Evolutionary conservation across 2,329 filamentous ascomycete species (phyloP).

Genomic region (Pseudophaeomoniella oleicola): DNA sequence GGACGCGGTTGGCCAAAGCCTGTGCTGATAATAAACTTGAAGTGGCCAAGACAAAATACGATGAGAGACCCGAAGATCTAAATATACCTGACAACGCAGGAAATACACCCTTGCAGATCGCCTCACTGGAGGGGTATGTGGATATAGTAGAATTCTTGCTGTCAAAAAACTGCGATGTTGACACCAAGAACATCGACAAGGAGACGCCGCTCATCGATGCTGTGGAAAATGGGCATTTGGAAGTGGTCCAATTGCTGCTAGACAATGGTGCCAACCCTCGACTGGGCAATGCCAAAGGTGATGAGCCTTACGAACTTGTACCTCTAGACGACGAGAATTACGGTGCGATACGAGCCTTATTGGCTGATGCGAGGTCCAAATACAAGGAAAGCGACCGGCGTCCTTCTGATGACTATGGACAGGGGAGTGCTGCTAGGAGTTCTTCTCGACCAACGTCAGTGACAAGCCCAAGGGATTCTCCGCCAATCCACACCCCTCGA

Average conservation of each 20-base stretch:
- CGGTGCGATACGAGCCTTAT: slow-evolving; percentile 58
- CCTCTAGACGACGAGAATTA: slow-evolving; percentile 60
- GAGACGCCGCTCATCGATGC: slow-evolving; percentile 93
- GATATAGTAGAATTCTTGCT: slow-evolving; percentile 81
- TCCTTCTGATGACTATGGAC: slow-evolving; percentile 29
- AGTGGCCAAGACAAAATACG: slow-evolving; percentile 56
- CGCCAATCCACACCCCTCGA: slow-evolving; percentile 21
- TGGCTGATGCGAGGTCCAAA: slow-evolving; percentile 50
- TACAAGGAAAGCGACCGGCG: slow-evolving; percentile 30
- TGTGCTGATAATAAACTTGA: slow-evolving; percentile 78
- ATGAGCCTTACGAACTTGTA: slow-evolving; percentile 79
- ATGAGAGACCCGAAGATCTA: slow-evolving; percentile 72
- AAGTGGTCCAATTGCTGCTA: slow-evolving; percentile 72
- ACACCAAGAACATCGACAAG: slow-evolving; percentile 64
- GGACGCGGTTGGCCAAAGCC: slow-evolving; percentile 78
- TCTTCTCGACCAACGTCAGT: slow-evolving; percentile 28
- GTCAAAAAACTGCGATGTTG: slow-evolving; percentile 67
- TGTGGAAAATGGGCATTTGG: slow-evolving; percentile 85
- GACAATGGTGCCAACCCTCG: slow-evolving; percentile 82
- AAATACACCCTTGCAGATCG: slow-evolving; percentile 92
- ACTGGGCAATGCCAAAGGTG: slow-evolving; percentile 78
- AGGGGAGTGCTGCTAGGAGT: slow-evolving; percentile 18
- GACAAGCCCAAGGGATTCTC: slow-evolving; percentile 29
- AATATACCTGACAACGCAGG: slow-evolving; percentile 85
- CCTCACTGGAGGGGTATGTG: slow-evolving; percentile 70